Base-by-base conservation (phyloP, 2,329 filamentous ascomycete species). In the Hawksworthiomyces lignivorus region DNA sequence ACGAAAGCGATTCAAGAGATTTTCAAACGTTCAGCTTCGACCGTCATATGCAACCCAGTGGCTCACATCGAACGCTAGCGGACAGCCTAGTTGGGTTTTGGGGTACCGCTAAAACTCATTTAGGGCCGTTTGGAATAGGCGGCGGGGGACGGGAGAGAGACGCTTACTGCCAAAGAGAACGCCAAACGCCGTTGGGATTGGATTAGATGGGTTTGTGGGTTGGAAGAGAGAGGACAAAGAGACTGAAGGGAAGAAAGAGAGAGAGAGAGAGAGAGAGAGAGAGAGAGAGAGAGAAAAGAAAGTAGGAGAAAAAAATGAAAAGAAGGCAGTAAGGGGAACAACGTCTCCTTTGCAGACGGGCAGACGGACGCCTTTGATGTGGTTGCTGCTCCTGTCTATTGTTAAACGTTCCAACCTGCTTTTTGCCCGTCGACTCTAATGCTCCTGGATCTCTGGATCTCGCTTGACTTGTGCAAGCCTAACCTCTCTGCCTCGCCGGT, bases 31-130 rank as follows among this genome's bases (percentile, higher is more conserved):
- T 39, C 35, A 20, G 40, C 39, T 46, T 43, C 38, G 37, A 32
- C 38, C 36, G 47, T 47, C 38, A 48, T 44, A 37, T 40, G 43
- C 38, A 44, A 43, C 38, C 46, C 38, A 41, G 37, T 40, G 32
- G 36, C 24, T 20, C 12, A 14, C 24, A 10, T 8, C 32, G 24
- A 39, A 38, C n/a, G n/a, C n/a, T n/a, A n/a, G n/a, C n/a, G n/a
- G n/a, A n/a, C n/a, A n/a, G n/a, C n/a, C 19, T 19, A 20, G 22
- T 38, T 37, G 30, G 29, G 22, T 41, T 37, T 44, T 42, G 36
- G 41, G 27, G 29, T 39, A 31, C 39, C 36, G 39, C 29, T 41
- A 39, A 35, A 34, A 38, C 20, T 27, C 36, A 27, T n/a, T n/a
- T n/a, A n/a, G n/a, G n/a, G n/a, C n/a, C n/a, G 43, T 24, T 41